Evolutionary conservation across 768 basidiomycete genomes (phyloP).

Genomic region (Rhodotorula kratochvilovae): DNA sequence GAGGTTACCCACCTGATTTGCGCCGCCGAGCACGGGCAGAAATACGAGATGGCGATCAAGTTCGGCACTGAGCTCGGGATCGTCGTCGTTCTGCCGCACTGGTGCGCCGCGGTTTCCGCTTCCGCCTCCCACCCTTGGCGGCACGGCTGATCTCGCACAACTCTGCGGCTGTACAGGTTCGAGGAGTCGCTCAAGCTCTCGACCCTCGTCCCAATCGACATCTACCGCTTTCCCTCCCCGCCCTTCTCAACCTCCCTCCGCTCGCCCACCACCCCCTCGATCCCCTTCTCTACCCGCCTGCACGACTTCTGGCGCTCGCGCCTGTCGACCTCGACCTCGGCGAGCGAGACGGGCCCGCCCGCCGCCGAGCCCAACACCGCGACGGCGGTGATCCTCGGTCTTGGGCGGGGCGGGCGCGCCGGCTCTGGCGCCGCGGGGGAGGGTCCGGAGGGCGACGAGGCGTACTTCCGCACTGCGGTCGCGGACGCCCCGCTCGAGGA

Average conservation of each 20-base stretch:
- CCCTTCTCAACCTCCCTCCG: slow-evolving; percentile 50
- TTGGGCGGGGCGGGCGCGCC: no score
- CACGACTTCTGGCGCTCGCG: slow-evolving; percentile 11
- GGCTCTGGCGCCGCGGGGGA: neutral
- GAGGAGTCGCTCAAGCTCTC: slow-evolving; percentile 57
- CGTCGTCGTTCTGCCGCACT: slow-evolving; percentile 75
- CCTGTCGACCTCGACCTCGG: neutral
- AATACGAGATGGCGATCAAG: slow-evolving; percentile 57
- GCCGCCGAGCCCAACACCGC: neutral
- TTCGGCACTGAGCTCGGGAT: slow-evolving; percentile 50
- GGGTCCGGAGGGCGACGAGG: neutral
- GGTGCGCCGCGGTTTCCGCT: slow-evolving; percentile 52
- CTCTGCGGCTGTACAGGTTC: slow-evolving; percentile 45
- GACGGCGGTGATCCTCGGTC: slow-evolving; percentile 6
- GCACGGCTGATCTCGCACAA: no score
- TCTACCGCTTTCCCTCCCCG: slow-evolving; percentile 58
- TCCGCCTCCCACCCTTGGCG: neutral
- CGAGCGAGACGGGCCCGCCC: neutral
- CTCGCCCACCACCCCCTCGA: neutral
- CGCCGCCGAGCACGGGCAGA: slow-evolving; percentile 51
- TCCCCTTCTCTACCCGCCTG: slow-evolving; percentile 23
- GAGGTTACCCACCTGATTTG: slow-evolving; percentile 86
- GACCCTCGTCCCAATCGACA: slow-evolving; percentile 40
- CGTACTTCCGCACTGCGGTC: neutral
- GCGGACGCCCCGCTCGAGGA: neutral